Conservation (phyloP, 495 filamentous ascomycete genomes). For the Aspergillus cavernicola region DNA sequence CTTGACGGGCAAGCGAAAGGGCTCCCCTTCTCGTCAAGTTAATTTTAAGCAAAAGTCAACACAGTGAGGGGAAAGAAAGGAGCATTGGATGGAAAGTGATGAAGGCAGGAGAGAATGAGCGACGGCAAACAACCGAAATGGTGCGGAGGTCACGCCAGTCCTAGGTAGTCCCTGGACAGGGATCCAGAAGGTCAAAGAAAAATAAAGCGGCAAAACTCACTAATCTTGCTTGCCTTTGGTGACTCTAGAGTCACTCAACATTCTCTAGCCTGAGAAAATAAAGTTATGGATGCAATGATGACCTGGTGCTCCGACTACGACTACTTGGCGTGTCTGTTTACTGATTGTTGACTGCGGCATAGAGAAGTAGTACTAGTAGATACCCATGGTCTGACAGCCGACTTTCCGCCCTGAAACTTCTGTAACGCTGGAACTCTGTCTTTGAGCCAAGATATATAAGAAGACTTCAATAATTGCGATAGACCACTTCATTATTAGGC, state of each 20-base stretch:
- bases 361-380: neutral
- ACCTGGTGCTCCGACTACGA: neutral
- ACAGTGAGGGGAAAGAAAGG: conserved; percentile 7
- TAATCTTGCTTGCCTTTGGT: neutral
- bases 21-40: conserved; percentile 3
- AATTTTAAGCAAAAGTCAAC: neutral
- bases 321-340: neutral
- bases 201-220: conserved; percentile 1
- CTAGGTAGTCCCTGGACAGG: no score
- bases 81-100: neutral
- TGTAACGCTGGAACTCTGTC: neutral
- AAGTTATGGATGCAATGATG: neutral
- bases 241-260: neutral
- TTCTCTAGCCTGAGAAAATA: neutral
- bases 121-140: neutral
- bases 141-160: conserved; percentile 10
- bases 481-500: neutral
- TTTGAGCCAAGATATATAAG: neutral
- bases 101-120: conserved; percentile 1
- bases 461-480: neutral
- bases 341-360: conserved; percentile 1
- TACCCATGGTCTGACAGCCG: neutral
- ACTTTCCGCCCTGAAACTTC: neutral
- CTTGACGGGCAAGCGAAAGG: neutral
- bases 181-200: conserved; percentile 10